Conservation (phyloP, 495 filamentous ascomycete genomes). For the Penicillium crystallinum region DNA sequence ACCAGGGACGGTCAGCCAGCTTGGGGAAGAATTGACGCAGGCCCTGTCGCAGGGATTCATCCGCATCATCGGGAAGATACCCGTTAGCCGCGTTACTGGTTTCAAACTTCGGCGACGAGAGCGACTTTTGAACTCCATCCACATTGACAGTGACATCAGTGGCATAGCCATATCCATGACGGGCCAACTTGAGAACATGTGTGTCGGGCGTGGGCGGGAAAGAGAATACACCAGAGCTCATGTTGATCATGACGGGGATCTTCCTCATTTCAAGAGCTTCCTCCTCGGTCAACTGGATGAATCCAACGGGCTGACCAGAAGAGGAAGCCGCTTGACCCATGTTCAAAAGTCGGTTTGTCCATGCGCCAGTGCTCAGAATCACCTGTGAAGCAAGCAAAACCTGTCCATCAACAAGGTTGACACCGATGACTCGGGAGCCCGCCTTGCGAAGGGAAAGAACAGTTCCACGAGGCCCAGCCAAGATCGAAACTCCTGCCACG, state of each 20-base stretch:
- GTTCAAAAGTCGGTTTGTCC: slow-evolving; percentile 65
- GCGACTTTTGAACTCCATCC: slow-evolving; percentile 8
- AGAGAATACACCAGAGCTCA: slow-evolving; percentile 66
- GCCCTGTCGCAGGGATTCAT: slow-evolving; percentile 50
- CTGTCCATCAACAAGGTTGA: slow-evolving; percentile 41
- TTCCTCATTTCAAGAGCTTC: slow-evolving; percentile 13
- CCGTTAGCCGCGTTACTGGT: slow-evolving; percentile 25
- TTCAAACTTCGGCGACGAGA: slow-evolving; percentile 28
- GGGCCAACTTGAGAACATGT: slow-evolving; percentile 63
- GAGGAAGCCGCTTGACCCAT: slow-evolving; percentile 59
- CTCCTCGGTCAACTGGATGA: slow-evolving; percentile 15
- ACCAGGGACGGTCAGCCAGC: slow-evolving; percentile 51
- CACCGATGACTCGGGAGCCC: slow-evolving; percentile 9
- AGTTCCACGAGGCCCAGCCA: slow-evolving; percentile 14
- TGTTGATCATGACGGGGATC: slow-evolving; percentile 50
- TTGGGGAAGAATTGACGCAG: slow-evolving; percentile 55
- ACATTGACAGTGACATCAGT: slow-evolving; percentile 30
- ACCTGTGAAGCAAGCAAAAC: slow-evolving; percentile 54
- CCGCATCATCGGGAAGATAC: slow-evolving; percentile 52
- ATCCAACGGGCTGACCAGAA: slow-evolving; percentile 35
- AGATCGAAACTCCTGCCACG: slow-evolving; percentile 18
- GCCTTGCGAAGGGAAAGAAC: slow-evolving; percentile 8
- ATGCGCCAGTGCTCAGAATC: slow-evolving; percentile 56
- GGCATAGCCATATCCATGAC: slow-evolving; percentile 68
- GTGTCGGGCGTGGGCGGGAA: slow-evolving; percentile 57